Evolutionary conservation across 2,329 filamentous ascomycete species (phyloP).

Genomic region (Cytospora chrysosperma): DNA sequence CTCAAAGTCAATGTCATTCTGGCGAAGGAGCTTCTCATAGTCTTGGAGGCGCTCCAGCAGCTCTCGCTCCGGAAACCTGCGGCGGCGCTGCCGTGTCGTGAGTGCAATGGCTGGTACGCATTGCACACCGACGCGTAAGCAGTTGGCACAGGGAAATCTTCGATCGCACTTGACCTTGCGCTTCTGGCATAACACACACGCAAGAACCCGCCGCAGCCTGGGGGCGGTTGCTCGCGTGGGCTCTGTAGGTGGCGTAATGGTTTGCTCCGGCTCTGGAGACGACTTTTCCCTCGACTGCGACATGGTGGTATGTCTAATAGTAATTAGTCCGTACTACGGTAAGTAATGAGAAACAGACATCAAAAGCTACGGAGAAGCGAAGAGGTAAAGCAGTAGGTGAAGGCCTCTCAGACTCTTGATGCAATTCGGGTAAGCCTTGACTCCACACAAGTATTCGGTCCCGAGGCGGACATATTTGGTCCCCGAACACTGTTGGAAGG

Average conservation of each 20-base stretch:
- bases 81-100: conserved; percentile 39
- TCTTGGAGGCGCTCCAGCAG: conserved; percentile 54
- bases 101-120: conserved; percentile 43
- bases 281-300: neutral
- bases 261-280: neutral
- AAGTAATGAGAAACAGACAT: neutral
- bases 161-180: conserved; percentile 64
- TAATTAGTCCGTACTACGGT: neutral
- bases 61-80: conserved; percentile 56
- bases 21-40: conserved; percentile 57
- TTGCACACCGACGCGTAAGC: conserved; percentile 42
- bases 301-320: neutral
- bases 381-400: neutral
- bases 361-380: neutral
- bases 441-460: neutral
- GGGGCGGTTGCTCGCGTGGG: conserved; percentile 9
- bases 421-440: neutral
- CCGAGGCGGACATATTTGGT: neutral
- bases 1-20: conserved; percentile 56
- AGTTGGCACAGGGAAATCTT: conserved; percentile 56
- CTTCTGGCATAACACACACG: conserved; percentile 62
- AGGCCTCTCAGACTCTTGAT: neutral
- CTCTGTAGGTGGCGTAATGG: neutral
- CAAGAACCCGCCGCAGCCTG: conserved; percentile 30
- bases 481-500: neutral